Evolutionary conservation across 2,329 filamentous ascomycete genomes (phyloP), one percentile per base, ranked within the genome.

Genomic region (Knufia petricola): DNA sequence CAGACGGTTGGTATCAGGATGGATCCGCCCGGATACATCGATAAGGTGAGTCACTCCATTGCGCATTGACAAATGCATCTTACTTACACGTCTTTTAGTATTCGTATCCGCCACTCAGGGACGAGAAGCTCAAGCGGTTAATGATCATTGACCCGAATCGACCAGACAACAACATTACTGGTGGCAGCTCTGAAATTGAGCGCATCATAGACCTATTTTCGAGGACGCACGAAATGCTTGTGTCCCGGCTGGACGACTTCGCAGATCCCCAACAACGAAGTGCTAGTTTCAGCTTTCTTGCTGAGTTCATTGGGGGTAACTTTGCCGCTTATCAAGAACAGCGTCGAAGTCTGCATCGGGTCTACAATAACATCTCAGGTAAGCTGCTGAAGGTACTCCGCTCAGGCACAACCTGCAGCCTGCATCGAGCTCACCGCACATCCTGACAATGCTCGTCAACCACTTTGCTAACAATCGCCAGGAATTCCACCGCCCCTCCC

Each of bases 91-190:
- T 49, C 54, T 50, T 47, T n/a, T 19, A 56, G 47, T 38, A 30
- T 31, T 31, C 9, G 28, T 42, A 30, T 40, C 36, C 58, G 55
- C 54, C 57, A 34, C 66, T 67, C 48, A 60, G 63, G 24, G 64
- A 62, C 59, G 78, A 76, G 58, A 81, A 82, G 59, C 66, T 64
- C 12, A 74, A 83, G 44, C 80, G 87, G 1, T 73, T 98, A 1
- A 85, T 84, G 7, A 95, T 98, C 59, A 84, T 95, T 50, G 92
- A 98, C 61, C 92, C 92, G 0, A 95, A 96, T 64, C 85, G 86
- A 50, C 64, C 78, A 0, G 69, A 75, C 21, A 96, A 96, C 63
- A 92, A 98, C 60, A 92, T 98, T 21, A 83, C 92, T 0, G 88
- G 88, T 8, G 89, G 89, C 8, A 92, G 88, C 0, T 76, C 72